These are phyloP conservation scores for Phoma sp. DNA, from an alignment of 2,329 filamentous ascomycete species.

Conservation along the genomic window DNA sequence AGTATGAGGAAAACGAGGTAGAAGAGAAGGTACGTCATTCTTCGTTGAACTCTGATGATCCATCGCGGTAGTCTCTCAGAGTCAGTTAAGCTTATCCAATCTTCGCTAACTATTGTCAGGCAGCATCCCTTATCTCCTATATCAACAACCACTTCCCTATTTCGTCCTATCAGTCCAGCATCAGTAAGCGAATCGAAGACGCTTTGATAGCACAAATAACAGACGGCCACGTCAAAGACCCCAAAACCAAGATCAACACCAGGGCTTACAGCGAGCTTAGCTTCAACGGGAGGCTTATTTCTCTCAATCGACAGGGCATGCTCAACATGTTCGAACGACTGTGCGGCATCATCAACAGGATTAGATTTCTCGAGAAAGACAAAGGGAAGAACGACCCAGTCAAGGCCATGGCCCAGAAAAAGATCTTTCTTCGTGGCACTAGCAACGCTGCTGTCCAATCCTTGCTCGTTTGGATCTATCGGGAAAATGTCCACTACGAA, in stretches of 20 bases:
- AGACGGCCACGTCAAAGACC: too few species aligned
- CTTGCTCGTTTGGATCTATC: conserved; percentile 31
- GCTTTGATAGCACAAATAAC: conserved; percentile 5
- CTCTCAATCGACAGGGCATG: conserved; percentile 20
- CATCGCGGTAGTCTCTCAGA: too few species aligned
- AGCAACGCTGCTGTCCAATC: conserved; percentile 15
- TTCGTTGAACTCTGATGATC: neutral
- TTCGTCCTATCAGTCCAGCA: neutral
- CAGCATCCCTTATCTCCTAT: neutral
- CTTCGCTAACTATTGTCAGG: neutral
- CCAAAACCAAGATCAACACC: too few species aligned
- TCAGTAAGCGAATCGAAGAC: conserved; percentile 1
- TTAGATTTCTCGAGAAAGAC: conserved; percentile 18
- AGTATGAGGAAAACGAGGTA: neutral
- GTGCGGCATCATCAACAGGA: neutral
- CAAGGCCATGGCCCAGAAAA: conserved; percentile 28
- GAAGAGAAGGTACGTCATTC: neutral
- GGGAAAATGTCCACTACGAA: neutral
- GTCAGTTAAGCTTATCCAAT: too few species aligned
- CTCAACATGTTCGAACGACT: conserved; percentile 7
- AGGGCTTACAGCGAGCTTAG: too few species aligned
- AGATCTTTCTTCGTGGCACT: conserved; percentile 19
- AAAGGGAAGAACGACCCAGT: neutral
- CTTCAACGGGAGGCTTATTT: too few species aligned
- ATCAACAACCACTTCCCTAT: neutral